Evolutionary conservation across 108 stramenopile genomes (phyloP).

Genomic region (Thalassiosira profunda): DNA sequence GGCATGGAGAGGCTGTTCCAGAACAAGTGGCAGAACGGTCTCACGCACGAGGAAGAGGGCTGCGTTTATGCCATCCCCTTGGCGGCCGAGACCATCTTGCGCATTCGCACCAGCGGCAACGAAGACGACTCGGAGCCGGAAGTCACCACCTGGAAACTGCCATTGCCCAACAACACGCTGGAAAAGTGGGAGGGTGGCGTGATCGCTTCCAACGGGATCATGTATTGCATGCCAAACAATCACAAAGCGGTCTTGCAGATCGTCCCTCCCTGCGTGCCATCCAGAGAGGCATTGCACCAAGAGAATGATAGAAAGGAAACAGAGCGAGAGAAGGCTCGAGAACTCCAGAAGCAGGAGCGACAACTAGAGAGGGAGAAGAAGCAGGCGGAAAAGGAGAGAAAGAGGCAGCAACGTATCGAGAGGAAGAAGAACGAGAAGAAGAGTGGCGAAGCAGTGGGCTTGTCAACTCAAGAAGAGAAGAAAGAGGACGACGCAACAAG

Average conservation of each 20-base stretch:
- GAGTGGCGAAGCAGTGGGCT: background rate
- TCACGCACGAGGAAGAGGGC: conserved; percentile 57
- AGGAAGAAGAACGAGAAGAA: conserved; percentile 29
- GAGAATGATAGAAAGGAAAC: conserved; percentile 24
- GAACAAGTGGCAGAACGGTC: conserved; percentile 95
- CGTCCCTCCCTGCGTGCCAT: conserved; percentile 52
- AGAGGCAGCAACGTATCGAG: conserved; percentile 8
- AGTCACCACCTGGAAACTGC: conserved; percentile 74
- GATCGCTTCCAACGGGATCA: conserved; percentile 65
- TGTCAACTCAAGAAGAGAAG: background rate
- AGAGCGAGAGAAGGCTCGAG: conserved; percentile 24
- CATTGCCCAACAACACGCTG: conserved; percentile 52
- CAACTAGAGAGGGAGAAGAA: conserved; percentile 15
- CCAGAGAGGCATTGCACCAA: conserved; percentile 36
- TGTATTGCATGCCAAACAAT: conserved; percentile 81
- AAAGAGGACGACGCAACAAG: conserved; percentile 1
- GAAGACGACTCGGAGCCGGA: conserved; percentile 25
- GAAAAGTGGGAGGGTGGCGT: conserved; percentile 91
- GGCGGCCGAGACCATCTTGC: conserved; percentile 69
- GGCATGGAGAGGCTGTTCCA: conserved; percentile 68
- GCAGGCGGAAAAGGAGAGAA: conserved; percentile 29
- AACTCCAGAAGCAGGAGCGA: conserved; percentile 6
- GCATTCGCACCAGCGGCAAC: conserved; percentile 45
- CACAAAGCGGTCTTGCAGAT: conserved; percentile 83
- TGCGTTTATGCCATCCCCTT: conserved; percentile 89